A percentile compares a stretch with the other conserved stretches of the same genome.
Evolutionary conservation across 2,329 filamentous ascomycete species (phyloP).

Genomic region (Bipolaris gigantea): DNA sequence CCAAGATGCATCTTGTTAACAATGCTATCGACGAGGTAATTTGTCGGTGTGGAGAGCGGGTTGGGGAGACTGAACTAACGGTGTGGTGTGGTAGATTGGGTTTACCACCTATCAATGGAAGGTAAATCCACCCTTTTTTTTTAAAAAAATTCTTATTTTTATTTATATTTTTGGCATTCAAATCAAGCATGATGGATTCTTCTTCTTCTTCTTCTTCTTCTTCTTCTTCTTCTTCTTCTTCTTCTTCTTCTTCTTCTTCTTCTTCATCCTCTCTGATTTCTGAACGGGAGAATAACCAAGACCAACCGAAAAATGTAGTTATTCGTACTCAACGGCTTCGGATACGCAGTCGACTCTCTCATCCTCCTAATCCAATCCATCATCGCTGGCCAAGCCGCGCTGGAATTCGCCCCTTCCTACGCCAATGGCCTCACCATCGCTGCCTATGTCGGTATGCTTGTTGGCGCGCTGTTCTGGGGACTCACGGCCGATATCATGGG

Average conservation of each 20-base stretch:
- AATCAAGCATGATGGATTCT: too few species aligned
- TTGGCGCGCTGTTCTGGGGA: constrained; percentile 69
- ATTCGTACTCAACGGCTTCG: constrained; percentile 64
- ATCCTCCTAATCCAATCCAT: constrained; percentile 65
- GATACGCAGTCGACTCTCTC: constrained; percentile 61
- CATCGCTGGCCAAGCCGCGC: constrained; percentile 60
- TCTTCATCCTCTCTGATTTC: too few species aligned
- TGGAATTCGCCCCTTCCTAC: constrained; percentile 62
- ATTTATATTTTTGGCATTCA: too few species aligned
- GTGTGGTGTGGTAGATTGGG: not conserved
- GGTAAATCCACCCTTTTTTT: constrained; percentile 38
- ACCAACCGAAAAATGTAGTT: constrained; percentile 38
- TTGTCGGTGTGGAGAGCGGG: not conserved
- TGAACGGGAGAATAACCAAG: too few species aligned
- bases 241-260: too few species aligned
- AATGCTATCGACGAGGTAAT: constrained; percentile 45
- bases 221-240: too few species aligned
- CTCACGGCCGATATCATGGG: constrained; percentile 69
- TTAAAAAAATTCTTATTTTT: too few species aligned
- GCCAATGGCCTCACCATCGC: constrained; percentile 63
- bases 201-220: too few species aligned
- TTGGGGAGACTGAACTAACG: too few species aligned
- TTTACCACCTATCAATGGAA: constrained; percentile 41
- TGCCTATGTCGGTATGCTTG: constrained; percentile 60
- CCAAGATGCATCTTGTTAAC: constrained; percentile 71